A percentile compares a stretch with the other conserved stretches of the same genome.
phyloP scores from a whole-genome alignment of 176 grass and related monocot genomes.

The Rhynchospora pubera region DNA sequence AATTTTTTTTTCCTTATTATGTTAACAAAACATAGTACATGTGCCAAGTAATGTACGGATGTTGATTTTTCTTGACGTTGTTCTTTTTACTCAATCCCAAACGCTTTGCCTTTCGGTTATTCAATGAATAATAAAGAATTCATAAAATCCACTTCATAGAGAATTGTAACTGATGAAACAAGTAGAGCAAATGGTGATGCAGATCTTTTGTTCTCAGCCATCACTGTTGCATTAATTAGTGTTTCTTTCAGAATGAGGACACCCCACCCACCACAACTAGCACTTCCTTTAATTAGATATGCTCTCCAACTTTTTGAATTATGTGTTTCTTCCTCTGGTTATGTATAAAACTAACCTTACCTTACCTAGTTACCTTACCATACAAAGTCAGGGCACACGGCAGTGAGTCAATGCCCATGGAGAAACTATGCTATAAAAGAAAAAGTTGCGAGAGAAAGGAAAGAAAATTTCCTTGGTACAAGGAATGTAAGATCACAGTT shows the following conservation, averaged over 20 bases:
- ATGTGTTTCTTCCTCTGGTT: slow-evolving; percentile 6
- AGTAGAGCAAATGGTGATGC: slow-evolving; percentile 17
- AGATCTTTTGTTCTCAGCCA: slow-evolving; percentile 5
- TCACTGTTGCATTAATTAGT: slow-evolving; percentile 22
- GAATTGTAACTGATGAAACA: slow-evolving; percentile 14
- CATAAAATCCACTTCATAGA: background rate
- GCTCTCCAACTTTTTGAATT: background rate
- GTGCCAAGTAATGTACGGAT: too few relatives aligned
- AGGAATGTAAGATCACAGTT: slow-evolving; percentile 27
- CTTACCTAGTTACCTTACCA: background rate
- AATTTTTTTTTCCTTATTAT: too few relatives aligned
- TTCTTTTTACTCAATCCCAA: too few relatives aligned
- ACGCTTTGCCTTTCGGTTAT: background rate
- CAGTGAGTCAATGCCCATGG: slow-evolving; percentile 7
- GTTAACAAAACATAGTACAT: too few relatives aligned
- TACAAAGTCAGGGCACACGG: background rate
- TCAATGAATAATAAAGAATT: background rate
- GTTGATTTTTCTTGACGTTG: too few relatives aligned
- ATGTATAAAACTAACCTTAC: slow-evolving; percentile 2
- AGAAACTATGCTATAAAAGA: slow-evolving; percentile 22
- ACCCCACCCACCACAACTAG: slow-evolving; percentile 8
- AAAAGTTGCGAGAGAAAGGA: slow-evolving; percentile 16
- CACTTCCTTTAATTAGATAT: slow-evolving; percentile 21
- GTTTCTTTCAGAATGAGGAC: slow-evolving; percentile 8
- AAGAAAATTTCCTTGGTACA: slow-evolving; percentile 11